A percentile compares a stretch with the other conserved stretches of the same genome.
Evolutionary conservation across 495 filamentous ascomycete genomes (phyloP).

Genomic region (Letharia columbiana): DNA sequence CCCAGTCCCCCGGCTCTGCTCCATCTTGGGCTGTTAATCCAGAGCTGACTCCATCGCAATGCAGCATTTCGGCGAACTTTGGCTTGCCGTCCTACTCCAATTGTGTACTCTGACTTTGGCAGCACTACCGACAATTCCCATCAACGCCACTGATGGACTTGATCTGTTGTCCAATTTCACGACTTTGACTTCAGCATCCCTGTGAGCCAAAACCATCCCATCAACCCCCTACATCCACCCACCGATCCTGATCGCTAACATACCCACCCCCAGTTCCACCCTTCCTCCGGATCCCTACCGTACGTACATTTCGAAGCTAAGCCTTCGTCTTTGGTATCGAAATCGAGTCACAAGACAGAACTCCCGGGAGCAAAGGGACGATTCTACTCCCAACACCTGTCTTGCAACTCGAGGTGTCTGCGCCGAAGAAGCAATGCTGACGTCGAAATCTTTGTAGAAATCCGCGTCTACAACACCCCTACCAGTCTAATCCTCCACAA

Average conservation of each 20-base stretch:
- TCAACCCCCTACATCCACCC: not conserved
- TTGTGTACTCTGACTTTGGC: not conserved
- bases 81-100: not conserved
- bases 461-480: not conserved
- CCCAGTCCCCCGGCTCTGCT: not conserved
- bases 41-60: not conserved
- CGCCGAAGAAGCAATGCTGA: not conserved
- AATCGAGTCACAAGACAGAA: not conserved
- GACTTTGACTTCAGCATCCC: not conserved
- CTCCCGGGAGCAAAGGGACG: not conserved
- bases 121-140: not conserved
- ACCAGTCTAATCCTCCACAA: constrained; percentile 5
- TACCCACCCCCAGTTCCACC: not conserved
- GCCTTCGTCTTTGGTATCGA: not conserved
- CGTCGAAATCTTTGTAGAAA: not conserved
- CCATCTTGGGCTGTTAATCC: not conserved
- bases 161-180: not conserved
- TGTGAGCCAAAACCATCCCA: not conserved
- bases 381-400: not conserved
- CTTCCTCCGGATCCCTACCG: not conserved
- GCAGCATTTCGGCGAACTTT: not conserved
- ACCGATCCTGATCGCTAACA: not conserved
- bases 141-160: not conserved
- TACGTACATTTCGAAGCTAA: not conserved
- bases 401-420: not conserved